These are phyloP conservation scores for Suillus ampliporus DNA, from an alignment of 768 basidiomycete species.

Conservation along the genomic window DNA sequence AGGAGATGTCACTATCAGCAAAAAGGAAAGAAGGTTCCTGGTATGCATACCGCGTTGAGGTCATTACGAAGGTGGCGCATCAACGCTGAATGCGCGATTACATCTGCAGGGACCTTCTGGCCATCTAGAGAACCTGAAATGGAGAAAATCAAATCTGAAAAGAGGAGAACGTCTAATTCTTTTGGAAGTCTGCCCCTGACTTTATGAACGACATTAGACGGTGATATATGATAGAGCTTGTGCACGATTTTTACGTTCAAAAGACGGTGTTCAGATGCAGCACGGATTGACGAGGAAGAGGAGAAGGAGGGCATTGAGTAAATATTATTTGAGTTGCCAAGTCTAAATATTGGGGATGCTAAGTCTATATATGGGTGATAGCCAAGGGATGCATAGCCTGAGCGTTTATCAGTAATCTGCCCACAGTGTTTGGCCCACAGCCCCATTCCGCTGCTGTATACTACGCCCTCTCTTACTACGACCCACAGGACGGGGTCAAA, in stretches of 20 bases:
- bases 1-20: slow-evolving; percentile 15
- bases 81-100: slow-evolving; percentile 56
- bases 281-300: slow-evolving; percentile 42
- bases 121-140: slow-evolving; percentile 61
- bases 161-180: slow-evolving; percentile 54
- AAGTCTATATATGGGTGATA: slow-evolving; percentile 23
- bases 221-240: slow-evolving; percentile 41
- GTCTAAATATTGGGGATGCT: slow-evolving; percentile 26
- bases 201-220: slow-evolving; percentile 34
- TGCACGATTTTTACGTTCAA: slow-evolving; percentile 56
- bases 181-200: slow-evolving; percentile 42
- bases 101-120: slow-evolving; percentile 41
- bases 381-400: not conserved
- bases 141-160: slow-evolving; percentile 55
- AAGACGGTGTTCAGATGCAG: slow-evolving; percentile 47
- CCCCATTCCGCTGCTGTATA: slow-evolving; percentile 26
- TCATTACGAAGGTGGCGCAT: slow-evolving; percentile 54
- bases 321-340: slow-evolving; percentile 14
- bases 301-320: slow-evolving; percentile 38
- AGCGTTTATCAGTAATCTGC: slow-evolving; percentile 28
- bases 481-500: slow-evolving; percentile 17
- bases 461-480: slow-evolving; percentile 24
- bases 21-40: slow-evolving; percentile 11
- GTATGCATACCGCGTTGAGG: slow-evolving; percentile 50
- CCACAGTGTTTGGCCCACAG: slow-evolving; percentile 33